phyloP scores from a whole-genome alignment of 148 eudicot species.

The Rhododendron griersonianum region DNA sequence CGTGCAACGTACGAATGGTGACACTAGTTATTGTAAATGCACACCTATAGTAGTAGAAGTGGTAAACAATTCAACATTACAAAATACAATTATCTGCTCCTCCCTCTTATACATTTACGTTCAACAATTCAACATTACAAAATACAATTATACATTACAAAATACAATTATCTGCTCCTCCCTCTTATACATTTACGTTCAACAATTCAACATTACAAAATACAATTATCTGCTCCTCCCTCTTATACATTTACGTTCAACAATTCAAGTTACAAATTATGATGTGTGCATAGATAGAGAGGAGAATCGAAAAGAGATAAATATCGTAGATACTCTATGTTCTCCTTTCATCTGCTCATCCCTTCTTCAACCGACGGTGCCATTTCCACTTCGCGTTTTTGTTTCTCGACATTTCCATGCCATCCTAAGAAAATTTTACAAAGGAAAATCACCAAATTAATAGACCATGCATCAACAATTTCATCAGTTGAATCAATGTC shows the following conservation, averaged over 20 bases:
- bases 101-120: background rate
- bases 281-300: too few relatives aligned
- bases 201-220: background rate
- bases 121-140: background rate
- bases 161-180: background rate
- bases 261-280: background rate
- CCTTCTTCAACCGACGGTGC: background rate
- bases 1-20: too few relatives aligned
- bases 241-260: background rate
- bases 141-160: background rate
- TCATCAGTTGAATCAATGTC: background rate
- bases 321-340: background rate
- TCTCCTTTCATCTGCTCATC: background rate
- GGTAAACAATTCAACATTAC: background rate
- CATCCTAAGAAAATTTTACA: background rate
- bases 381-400: background rate
- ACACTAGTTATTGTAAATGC: background rate
- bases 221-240: background rate
- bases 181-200: background rate
- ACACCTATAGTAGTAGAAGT: background rate
- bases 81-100: background rate
- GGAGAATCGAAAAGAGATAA: too few relatives aligned
- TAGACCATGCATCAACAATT: background rate
- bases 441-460: background rate
- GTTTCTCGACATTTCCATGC: slow-evolving; percentile 5